Conservation (phyloP, 2,329 filamentous ascomycete species). For the Penicillium corylophilum region DNA sequence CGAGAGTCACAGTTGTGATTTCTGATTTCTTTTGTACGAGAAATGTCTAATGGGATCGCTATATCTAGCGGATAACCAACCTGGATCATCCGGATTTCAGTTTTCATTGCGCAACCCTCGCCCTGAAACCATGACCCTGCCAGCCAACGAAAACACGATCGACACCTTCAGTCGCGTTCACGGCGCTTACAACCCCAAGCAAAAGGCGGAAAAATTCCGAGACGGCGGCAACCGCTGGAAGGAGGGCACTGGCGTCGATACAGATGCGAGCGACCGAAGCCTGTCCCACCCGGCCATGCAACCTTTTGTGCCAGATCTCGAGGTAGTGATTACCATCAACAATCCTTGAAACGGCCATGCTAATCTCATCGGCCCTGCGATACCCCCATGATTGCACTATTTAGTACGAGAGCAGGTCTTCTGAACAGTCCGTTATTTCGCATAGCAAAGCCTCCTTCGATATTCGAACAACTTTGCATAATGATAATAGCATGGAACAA, state of each 20-base stretch:
- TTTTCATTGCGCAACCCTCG: slow-evolving; percentile 6
- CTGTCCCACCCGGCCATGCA: slow-evolving; percentile 54
- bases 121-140: slow-evolving; percentile 37
- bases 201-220: slow-evolving; percentile 48
- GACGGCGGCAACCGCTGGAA: slow-evolving; percentile 52
- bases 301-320: slow-evolving; percentile 51
- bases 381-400: neutral
- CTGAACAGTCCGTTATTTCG: neutral
- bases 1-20: slow-evolving; percentile 6
- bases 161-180: slow-evolving; percentile 45
- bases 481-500: neutral
- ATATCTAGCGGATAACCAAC: slow-evolving; percentile 5
- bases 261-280: slow-evolving; percentile 54
- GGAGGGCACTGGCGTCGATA: slow-evolving; percentile 51
- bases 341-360: slow-evolving; percentile 18
- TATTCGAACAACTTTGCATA: neutral
- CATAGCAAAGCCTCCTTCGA: neutral
- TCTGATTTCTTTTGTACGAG: neutral
- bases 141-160: slow-evolving; percentile 35
- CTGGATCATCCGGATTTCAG: neutral
- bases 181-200: slow-evolving; percentile 42
- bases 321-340: slow-evolving; percentile 37
- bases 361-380: neutral
- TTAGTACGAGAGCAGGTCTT: neutral
- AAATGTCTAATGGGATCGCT: slow-evolving; percentile 14